Evolutionary conservation across 345 rosid genomes (phyloP), one percentile per base, ranked within the genome.

Genomic region (Hibiscus trionum): DNA sequence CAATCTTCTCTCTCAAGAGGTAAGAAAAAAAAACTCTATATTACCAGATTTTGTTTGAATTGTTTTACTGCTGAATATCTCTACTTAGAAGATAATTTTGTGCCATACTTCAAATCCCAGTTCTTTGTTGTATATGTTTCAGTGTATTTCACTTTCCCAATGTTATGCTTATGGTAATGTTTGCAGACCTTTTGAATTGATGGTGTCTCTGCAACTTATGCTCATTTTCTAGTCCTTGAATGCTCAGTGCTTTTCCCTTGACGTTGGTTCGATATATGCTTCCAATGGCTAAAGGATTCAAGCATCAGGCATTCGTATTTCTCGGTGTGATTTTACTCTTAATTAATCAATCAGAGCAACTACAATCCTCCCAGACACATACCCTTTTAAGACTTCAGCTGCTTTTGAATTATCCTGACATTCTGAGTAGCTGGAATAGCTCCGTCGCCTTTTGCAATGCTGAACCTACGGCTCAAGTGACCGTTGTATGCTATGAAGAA

Each of bases 401-500:
- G 71, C 89, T 94, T 80, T 81, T 94, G 62, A 78, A 87, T 82
- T 71, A 81, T 77, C 96, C 97, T 14, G 73, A 77, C 55, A 86
- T 88, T 72, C 78, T 90, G 46, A 83, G 72, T 55, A 72, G 83
- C 81, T 93, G 98, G 97, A 91, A 84, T 79, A 82, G 82, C 77
- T 66, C 77, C 49, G 89, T 87, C 1, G 92, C 90, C 67, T 94
- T 91, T 88, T 94, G 98, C 87, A 88, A 86, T 16, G 76, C 78
- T 1, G 90, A 91, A 56, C 88, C 98, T 9, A 84, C 64, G 53
- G 65, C 88, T 31, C 86, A 82, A n/a, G 72, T 87, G 55, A 91
- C 95, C 17, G 85, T 94, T 47, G 88, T 84, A 17, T 94, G 98
- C 85, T 94, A 94, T 59, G 93, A 86, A 79, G 85, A 85, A 10